These are phyloP conservation scores for Drechmeria coniospora DNA, from an alignment of 2,329 filamentous ascomycete species.

Conservation along the genomic window DNA sequence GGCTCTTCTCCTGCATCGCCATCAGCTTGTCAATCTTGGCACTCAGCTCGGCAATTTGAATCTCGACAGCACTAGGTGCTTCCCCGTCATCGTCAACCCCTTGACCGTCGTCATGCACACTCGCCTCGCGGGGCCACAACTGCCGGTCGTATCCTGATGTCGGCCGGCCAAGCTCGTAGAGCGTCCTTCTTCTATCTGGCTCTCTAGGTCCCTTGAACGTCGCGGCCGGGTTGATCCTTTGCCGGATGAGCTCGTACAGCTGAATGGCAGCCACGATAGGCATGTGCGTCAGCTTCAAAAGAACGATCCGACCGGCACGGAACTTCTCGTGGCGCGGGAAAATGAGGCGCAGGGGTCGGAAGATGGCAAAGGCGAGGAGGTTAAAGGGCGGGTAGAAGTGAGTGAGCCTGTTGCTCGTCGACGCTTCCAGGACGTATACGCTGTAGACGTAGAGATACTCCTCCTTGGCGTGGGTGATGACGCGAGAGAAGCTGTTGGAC, in stretches of 20 bases:
- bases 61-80: conserved; percentile 27
- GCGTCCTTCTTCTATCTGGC: not conserved
- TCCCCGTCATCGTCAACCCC: conserved; percentile 19
- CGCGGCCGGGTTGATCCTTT: conserved; percentile 12
- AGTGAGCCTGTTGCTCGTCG: conserved; percentile 51
- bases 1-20: conserved; percentile 23
- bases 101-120: conserved; percentile 5
- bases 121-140: conserved; percentile 6
- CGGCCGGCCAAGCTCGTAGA: conserved; percentile 1
- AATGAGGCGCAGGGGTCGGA: conserved; percentile 57
- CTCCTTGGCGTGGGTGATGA: conserved; percentile 49
- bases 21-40: conserved; percentile 43
- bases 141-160: conserved; percentile 5
- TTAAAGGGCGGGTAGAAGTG: conserved; percentile 62
- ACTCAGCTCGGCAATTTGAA: conserved; percentile 37
- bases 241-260: conserved; percentile 43
- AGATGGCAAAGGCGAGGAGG: conserved; percentile 53
- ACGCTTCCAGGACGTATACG: conserved; percentile 49
- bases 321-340: conserved; percentile 47
- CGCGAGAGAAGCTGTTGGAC: conserved; percentile 56
- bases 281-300: conserved; percentile 48
- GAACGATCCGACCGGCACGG: conserved; percentile 42
- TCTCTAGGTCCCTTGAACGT: not conserved
- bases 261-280: conserved; percentile 57
- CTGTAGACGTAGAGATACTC: conserved; percentile 69